Evolutionary conservation across 345 rosid genomes (phyloP), one percentile per base, ranked within the genome.

Genomic region (Triadica sebifera): DNA sequence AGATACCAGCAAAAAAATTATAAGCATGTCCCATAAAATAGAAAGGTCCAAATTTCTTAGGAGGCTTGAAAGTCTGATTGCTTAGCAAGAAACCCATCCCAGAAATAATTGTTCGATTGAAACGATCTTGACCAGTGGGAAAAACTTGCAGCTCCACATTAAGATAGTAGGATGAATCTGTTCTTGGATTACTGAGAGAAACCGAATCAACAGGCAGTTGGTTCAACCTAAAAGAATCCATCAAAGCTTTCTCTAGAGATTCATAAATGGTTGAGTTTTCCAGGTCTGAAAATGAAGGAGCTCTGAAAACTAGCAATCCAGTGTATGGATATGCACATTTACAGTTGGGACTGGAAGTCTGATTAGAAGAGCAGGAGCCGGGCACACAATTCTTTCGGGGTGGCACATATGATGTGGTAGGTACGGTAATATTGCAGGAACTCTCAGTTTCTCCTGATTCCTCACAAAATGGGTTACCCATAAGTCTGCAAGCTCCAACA

Each of bases 231-330:
- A 73, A 62, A 17, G 59, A 4, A 15, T 34, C 20, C 60, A 62
- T 73, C 60, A 73, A 3, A 50, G 53, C 53, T 12, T 13, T 11
- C 53, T 50, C 12, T 0, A 50, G 53, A 50, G 12, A n/a, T n/a
- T n/a, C 12, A 4, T 41, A 93, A 80, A 79, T 45, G 47, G 83
- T 72, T 7, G 24, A 0, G 76, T 88, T 86, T 74, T 20, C 74
- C 53, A 87, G 76, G 82, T 81, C 81, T 50, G 97, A 89, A 85
- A 93, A 93, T 12, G 86, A 78, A 81, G 89, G 81, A 72, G 91
- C 83, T 60, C 92, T 87, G 83, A 94, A 89, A 46, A 8, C 1
- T 67, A 94, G 55, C 37, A 71, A 77, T 78, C 99, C 99, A 10
- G 65, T 86, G 80, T 85, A 84, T 25, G 99, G 90, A 80, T 81